phyloP scores from a whole-genome alignment of 495 filamentous ascomycete species.

The Aspergillus saccharolyticus region DNA sequence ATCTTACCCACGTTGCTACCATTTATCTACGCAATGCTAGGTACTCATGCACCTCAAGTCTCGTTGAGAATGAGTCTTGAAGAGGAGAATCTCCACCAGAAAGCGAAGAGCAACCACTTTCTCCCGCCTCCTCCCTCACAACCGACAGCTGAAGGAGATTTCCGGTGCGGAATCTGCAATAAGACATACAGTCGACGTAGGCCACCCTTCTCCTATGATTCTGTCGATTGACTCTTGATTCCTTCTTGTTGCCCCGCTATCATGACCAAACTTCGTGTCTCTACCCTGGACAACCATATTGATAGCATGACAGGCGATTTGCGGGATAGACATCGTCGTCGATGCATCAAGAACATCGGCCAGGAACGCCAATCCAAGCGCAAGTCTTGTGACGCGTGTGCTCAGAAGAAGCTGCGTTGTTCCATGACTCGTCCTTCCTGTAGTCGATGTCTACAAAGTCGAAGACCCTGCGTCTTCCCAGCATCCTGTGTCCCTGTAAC shows the following conservation, averaged over 20 bases:
- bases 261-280: neutral
- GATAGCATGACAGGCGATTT: conserved; percentile 13
- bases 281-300: neutral
- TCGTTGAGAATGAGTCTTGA: neutral
- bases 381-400: conserved; percentile 20
- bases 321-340: conserved; percentile 20
- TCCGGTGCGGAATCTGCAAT: conserved; percentile 16
- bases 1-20: neutral
- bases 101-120: neutral
- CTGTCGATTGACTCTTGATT: neutral
- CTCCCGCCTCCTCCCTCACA: conserved; percentile 11
- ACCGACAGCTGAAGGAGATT: conserved; percentile 9
- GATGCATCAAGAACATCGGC: conserved; percentile 17
- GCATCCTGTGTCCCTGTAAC: conserved; percentile 6
- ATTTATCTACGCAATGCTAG: neutral
- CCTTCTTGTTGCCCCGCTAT: neutral
- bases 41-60: neutral
- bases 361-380: conserved; percentile 20
- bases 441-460: conserved; percentile 12
- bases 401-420: conserved; percentile 20
- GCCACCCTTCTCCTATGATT: neutral
- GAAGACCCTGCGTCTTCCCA: conserved; percentile 12
- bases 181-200: conserved; percentile 19
- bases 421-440: conserved; percentile 19
- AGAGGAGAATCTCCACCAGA: neutral